Percentiles rank a stretch among this genome's conserved stretches.
Conservation (phyloP, 2,329 filamentous ascomycete species). For the Aspergillus sp. region DNA sequence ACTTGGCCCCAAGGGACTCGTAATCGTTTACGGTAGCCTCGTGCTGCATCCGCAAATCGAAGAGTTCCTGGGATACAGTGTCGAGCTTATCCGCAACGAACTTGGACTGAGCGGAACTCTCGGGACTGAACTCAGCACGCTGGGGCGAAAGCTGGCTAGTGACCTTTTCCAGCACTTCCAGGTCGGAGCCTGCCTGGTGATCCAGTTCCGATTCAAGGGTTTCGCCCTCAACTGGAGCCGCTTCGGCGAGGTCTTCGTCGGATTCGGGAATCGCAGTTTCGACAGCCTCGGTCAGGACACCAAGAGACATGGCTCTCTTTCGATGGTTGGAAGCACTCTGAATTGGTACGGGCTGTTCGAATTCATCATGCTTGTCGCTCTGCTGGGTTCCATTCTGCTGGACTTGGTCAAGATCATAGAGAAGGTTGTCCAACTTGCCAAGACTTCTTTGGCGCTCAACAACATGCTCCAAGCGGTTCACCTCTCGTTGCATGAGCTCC, state of each 20-base stretch:
- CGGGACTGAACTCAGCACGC: constrained; percentile 28
- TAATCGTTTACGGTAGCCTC: constrained; percentile 77
- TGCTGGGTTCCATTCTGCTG: constrained; percentile 51
- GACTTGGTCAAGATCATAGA: constrained; percentile 78
- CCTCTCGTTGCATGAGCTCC: constrained; percentile 94
- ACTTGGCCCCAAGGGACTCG: constrained; percentile 78
- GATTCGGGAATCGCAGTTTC: constrained; percentile 43
- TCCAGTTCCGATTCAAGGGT: constrained; percentile 10
- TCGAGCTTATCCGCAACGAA: constrained; percentile 92
- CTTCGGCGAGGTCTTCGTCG: constrained; percentile 36
- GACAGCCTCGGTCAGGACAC: constrained; percentile 40
- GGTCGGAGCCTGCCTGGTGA: constrained; percentile 23
- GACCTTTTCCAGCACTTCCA: constrained; percentile 31
- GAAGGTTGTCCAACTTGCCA: constrained; percentile 86
- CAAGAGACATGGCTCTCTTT: constrained; percentile 32
- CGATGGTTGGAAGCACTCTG: constrained; percentile 21
- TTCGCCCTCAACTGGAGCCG: constrained; percentile 14
- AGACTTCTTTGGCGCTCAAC: constrained; percentile 92
- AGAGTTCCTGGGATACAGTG: constrained; percentile 81
- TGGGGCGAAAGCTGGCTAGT: constrained; percentile 22
- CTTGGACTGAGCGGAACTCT: constrained; percentile 64
- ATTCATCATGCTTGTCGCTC: constrained; percentile 11
- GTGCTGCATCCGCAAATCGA: constrained; percentile 86
- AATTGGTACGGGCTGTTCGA: constrained; percentile 8
- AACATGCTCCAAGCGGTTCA: constrained; percentile 89